Conservation (phyloP, 139 green algal species). For the Tetradesmus lagerheimii region DNA sequence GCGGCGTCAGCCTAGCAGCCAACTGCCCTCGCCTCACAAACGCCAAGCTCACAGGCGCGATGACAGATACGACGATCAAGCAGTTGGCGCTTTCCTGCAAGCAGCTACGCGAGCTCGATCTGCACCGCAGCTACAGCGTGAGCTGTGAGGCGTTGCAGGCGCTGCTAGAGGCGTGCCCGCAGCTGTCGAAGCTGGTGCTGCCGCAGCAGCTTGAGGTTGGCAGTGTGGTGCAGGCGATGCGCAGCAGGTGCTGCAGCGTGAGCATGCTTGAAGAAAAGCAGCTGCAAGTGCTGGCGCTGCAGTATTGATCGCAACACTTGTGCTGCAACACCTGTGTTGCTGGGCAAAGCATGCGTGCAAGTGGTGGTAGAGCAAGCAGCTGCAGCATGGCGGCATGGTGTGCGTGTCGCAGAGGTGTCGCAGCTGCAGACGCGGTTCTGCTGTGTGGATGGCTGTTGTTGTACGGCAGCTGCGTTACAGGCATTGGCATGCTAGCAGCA, state of each 20-base stretch:
- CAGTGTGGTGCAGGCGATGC: not conserved
- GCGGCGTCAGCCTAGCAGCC: not conserved
- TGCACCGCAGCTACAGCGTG: slow-evolving; percentile 30
- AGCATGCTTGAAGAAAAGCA: slow-evolving; percentile 25
- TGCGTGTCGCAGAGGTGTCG: no score
- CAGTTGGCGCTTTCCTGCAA: slow-evolving; percentile 1
- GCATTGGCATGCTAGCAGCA: no score
- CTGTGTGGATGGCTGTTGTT: no score
- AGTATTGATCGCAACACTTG: not conserved
- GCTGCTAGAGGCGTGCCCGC: slow-evolving; percentile 10
- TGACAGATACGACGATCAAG: slow-evolving; percentile 37
- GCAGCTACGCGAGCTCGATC: slow-evolving; percentile 26
- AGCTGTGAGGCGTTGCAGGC: slow-evolving; percentile 17
- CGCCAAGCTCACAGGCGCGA: slow-evolving; percentile 28
- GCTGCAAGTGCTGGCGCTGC: slow-evolving; percentile 6
- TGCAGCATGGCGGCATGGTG: no score
- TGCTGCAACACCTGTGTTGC: not conserved
- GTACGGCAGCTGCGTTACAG: no score
- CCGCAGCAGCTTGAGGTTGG: slow-evolving; percentile 11
- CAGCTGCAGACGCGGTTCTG: no score
- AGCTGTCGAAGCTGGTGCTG: slow-evolving; percentile 22
- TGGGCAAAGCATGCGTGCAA: no score
- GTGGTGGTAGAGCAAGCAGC: no score
- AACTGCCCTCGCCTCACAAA: not conserved
- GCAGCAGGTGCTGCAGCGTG: slow-evolving; percentile 5